Evolutionary conservation across 371 early-diverging fungal species (phyloP), one percentile per base, ranked within the genome.

Genomic region (Mucor velutinosus): DNA sequence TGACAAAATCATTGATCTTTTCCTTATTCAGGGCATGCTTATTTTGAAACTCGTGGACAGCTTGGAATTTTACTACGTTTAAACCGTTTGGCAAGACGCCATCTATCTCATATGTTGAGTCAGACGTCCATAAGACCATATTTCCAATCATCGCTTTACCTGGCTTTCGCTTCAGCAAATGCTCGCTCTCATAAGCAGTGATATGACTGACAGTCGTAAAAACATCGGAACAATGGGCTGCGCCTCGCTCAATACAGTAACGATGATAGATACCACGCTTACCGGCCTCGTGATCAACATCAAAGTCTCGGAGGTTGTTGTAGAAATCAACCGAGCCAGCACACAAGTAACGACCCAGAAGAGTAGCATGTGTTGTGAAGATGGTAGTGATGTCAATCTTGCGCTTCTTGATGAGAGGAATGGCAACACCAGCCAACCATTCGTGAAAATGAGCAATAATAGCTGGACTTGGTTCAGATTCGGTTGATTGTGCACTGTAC

Each of bases 21-120:
- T 94, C 95, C 83, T 98, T 98, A 72, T 89, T 88, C 35, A 90
- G 77, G 47, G 96, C 95, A 76, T 98, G 98, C 76, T 95, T 77
- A 85, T 98, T 98, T 78, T 98, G 97, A 86, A 98, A 98, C 83
- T 98, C 97, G 81, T 98, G 98, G 76, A 95, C 89, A 30, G 97
- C 97, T 37, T 89, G 89, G 86, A 97, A 96, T 81, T 98, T 97
- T 64, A 95, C 93, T 8, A 97, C 97, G 74, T 95, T 96, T 51
- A 98, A 80, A 39, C 98, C 98, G 71, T 97, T 98, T 35, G 98
- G 98, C 56, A 95, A 73, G 29, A 98, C 95, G 53, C 98, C 98
- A 76, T 98, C 98, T 91, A 45, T 23, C 6, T 15, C 15, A 37
- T 6, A 56, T 1, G n/a, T 1, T 33, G 12, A 30, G 30, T 61